phyloP scores from a whole-genome alignment of 2,329 filamentous ascomycete genomes.

The Mollisia scopiformis region DNA sequence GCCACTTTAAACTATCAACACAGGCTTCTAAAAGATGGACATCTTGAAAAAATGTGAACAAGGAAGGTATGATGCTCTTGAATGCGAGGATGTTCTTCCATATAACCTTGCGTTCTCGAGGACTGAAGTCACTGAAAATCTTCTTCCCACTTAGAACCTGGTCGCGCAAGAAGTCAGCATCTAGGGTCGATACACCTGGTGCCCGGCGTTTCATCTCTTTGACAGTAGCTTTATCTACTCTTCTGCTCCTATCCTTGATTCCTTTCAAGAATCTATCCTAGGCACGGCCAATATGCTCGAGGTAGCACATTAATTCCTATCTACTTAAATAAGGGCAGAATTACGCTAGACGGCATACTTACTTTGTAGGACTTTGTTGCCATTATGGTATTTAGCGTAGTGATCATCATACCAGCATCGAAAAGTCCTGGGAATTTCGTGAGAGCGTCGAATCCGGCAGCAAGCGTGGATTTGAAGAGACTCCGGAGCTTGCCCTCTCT shows the following conservation, averaged over 20 bases:
- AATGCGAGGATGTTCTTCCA: slow-evolving; percentile 16
- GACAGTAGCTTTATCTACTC: slow-evolving; percentile 22
- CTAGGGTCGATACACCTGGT: slow-evolving; percentile 15
- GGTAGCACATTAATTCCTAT: slow-evolving; percentile 26
- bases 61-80: slow-evolving; percentile 20
- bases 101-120: slow-evolving; percentile 19
- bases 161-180: slow-evolving; percentile 16
- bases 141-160: slow-evolving; percentile 9
- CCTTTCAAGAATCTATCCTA: slow-evolving; percentile 14
- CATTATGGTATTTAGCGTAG: slow-evolving; percentile 19
- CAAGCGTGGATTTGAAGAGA: slow-evolving; percentile 15
- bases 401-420: slow-evolving; percentile 23
- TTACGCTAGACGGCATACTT: background rate
- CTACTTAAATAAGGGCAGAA: background rate
- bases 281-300: slow-evolving; percentile 8
- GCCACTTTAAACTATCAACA: slow-evolving; percentile 16
- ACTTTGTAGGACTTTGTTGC: slow-evolving; percentile 18
- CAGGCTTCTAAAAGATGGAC: slow-evolving; percentile 16
- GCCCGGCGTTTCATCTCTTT: slow-evolving; percentile 17
- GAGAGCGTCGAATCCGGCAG: slow-evolving; percentile 18
- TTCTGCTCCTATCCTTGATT: slow-evolving; percentile 4
- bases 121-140: slow-evolving; percentile 21
- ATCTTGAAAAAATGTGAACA: slow-evolving; percentile 24
- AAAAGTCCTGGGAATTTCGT: slow-evolving; percentile 15
- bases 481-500: slow-evolving; percentile 18